A percentile compares a stretch with the other conserved stretches of the same genome.
These are phyloP conservation scores for Neurospora crassa DNA, from an alignment of 2,329 filamentous ascomycete species.

Conservation along the genomic window DNA sequence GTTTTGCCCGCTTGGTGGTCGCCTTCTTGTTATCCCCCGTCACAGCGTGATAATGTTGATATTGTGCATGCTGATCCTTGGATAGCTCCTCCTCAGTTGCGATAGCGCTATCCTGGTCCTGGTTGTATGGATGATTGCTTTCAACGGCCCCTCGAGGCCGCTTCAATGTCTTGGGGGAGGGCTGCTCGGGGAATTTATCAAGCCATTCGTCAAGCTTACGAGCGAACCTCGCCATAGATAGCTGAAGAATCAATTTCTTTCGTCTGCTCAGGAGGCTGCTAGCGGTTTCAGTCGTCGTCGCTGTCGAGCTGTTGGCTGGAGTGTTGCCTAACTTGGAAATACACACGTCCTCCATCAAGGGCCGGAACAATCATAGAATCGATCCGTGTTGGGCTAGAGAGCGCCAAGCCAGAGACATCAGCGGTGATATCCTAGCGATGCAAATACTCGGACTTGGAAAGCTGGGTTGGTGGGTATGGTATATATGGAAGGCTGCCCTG, in stretches of 20 bases:
- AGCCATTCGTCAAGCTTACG: slow-evolving; percentile 16
- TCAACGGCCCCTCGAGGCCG: slow-evolving; percentile 5
- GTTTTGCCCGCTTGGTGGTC: background rate
- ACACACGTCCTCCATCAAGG: slow-evolving; percentile 14
- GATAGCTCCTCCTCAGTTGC: background rate
- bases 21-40: background rate
- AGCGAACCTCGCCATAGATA: slow-evolving; percentile 17
- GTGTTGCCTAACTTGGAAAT: slow-evolving; percentile 13
- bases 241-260: slow-evolving; percentile 18
- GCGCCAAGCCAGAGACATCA: slow-evolving; percentile 17
- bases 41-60: background rate
- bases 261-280: slow-evolving; percentile 15
- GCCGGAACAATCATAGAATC: slow-evolving; percentile 9
- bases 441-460: slow-evolving; percentile 3
- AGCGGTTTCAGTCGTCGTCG: background rate
- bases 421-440: slow-evolving; percentile 2
- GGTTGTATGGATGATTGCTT: background rate
- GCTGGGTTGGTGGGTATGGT: background rate
- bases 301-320: slow-evolving; percentile 7
- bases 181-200: slow-evolving; percentile 8
- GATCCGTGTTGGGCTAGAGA: slow-evolving; percentile 13
- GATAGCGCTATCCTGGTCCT: slow-evolving; percentile 4
- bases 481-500: background rate
- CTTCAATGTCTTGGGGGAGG: slow-evolving; percentile 9
- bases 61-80: background rate